A percentile compares a stretch with the other conserved stretches of the same genome.
Evolutionary conservation across 2,329 filamentous ascomycete species (phyloP).

Genomic region (Trichoderma pleuroti): DNA sequence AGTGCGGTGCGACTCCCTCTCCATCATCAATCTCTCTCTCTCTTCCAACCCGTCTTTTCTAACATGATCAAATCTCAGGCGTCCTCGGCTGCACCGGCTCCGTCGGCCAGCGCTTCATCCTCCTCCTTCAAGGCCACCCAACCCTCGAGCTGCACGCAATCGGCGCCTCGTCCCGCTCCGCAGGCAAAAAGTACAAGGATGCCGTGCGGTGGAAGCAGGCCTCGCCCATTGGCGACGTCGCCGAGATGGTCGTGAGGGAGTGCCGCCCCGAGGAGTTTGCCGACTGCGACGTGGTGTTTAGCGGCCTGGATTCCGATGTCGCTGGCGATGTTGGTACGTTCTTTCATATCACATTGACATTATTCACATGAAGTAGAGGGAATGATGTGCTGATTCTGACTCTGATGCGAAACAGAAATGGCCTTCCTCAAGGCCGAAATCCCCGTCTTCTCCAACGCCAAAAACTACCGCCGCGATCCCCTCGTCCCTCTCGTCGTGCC

Average conservation of each 20-base stretch:
- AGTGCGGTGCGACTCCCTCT: constrained; percentile 48
- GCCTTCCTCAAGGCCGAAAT: constrained; percentile 14
- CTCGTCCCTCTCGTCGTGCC: constrained; percentile 11
- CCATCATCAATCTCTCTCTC: not conserved
- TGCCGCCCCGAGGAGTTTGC: constrained; percentile 1
- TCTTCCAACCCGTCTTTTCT: no score
- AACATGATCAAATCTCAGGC: constrained; percentile 38
- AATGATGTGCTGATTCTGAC: not conserved
- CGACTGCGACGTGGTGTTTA: constrained; percentile 14
- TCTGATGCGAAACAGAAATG: not conserved
- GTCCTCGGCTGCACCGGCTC: constrained; percentile 13
- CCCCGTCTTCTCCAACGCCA: constrained; percentile 15
- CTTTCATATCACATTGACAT: not conserved
- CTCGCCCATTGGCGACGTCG: not conserved
- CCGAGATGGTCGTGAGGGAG: constrained; percentile 9
- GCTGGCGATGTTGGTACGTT: constrained; percentile 7
- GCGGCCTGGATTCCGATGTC: constrained; percentile 9
- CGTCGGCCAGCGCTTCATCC: constrained; percentile 14
- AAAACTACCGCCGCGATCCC: constrained; percentile 11
- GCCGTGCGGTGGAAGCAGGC: constrained; percentile 8
- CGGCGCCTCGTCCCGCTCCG: constrained; percentile 12
- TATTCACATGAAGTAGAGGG: not conserved
- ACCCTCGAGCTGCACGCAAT: constrained; percentile 1
- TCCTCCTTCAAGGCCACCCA: constrained; percentile 12
- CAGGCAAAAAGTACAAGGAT: constrained; percentile 10